Base-by-base conservation (phyloP, 2,329 filamentous ascomycete genomes). In the Akanthomyces muscarius region DNA sequence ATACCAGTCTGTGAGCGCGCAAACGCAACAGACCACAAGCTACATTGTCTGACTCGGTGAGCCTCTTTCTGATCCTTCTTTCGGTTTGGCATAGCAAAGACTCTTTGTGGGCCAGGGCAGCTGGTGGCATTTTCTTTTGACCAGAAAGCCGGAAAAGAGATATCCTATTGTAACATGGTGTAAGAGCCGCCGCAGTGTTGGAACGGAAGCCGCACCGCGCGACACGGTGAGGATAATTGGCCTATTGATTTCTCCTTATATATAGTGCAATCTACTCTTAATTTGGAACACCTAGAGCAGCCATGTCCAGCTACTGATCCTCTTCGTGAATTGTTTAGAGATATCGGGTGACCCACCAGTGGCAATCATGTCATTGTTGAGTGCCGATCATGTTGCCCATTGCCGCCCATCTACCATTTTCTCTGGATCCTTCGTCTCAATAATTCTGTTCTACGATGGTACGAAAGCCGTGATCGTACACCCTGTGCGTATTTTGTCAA, bases 221-320 rank as follows among this genome's bases (percentile, higher is more conserved):
- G 25, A 33, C 18, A 14, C 48, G 21, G 38, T 18, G 30, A 50
- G 41, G 23, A 51, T 16, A 28, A 38, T 21, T n/a, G 51, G 14
- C 38, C n/a, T 50, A 13, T 61, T 61, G 50, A 48, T 47, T 61
- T 38, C 13, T 55, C 16, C 38, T 47, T 44, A 41, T 48, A 61
- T 60, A 61, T 61, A 61, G 59, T 54, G 59, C 59, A 61, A 61
- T 55, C 50, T 55, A 61, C 51, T 42, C 58, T 54, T 61, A 61
- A 61, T 61, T 36, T 45, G 38, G 38, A 41, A 41, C 16, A 16
- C 38, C 16, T 38, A 3, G 3, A 38, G 11, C 36, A 10, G 11
- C 11, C 11, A 13, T 10, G 11, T 21, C 11, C 36, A 2, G 30
- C 30, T 21, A 33, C 11, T 38, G 36, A 11, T 3, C 36, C 10